Percentiles rank a stretch among this genome's conserved stretches.
phyloP scores from a whole-genome alignment of 352 stramenopile genomes.

The Phytopythium cucurbitacearum region DNA sequence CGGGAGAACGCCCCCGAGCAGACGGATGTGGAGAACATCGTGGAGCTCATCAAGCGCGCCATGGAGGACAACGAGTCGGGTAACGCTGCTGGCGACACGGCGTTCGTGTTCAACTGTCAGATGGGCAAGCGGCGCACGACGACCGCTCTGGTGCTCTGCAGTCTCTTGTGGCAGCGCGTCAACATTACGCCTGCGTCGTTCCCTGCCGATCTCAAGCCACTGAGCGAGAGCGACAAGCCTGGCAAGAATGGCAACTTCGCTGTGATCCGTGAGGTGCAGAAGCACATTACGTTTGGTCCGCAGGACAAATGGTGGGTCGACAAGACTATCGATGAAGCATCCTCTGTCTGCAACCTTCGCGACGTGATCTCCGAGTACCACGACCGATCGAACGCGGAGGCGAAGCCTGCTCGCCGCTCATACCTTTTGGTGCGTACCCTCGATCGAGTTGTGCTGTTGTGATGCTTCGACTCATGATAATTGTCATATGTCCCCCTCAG shows the following conservation, averaged over 20 bases:
- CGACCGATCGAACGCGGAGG: conserved; percentile 63
- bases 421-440: conserved; percentile 54
- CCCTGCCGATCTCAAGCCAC: conserved; percentile 1
- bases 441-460: neutral
- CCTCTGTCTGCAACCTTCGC: conserved; percentile 76
- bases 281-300: conserved; percentile 36
- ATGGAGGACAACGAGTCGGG: conserved; percentile 11
- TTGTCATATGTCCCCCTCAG: conserved; percentile 13
- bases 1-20: conserved; percentile 81
- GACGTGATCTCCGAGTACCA: conserved; percentile 77
- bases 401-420: conserved; percentile 73
- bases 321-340: conserved; percentile 55
- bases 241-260: conserved; percentile 51
- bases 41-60: conserved; percentile 44
- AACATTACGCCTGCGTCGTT: neutral
- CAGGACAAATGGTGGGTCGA: conserved; percentile 79
- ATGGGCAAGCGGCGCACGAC: conserved; percentile 85
- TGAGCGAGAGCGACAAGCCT: conserved; percentile 7
- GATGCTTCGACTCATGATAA: neutral
- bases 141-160: conserved; percentile 64
- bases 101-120: conserved; percentile 88
- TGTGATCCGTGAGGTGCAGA: conserved; percentile 64
- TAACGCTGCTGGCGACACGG: conserved; percentile 31
- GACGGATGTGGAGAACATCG: conserved; percentile 59
- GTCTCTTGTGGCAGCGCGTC: conserved; percentile 54